phyloP scores from a whole-genome alignment of 2,329 filamentous ascomycete species.

The Aureobasidium sp. region DNA sequence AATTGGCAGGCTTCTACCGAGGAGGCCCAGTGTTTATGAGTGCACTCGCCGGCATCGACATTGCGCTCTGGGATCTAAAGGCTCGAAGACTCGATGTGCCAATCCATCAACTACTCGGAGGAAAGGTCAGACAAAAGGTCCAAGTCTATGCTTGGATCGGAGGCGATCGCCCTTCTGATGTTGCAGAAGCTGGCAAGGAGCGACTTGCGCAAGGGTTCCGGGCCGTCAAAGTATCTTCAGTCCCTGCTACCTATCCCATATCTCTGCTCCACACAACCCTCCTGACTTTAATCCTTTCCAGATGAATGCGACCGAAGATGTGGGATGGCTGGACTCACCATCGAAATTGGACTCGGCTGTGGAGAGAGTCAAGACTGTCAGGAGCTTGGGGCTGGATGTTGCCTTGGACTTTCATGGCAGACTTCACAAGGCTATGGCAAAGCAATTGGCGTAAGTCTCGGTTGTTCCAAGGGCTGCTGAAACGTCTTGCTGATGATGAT shows the following conservation, averaged over 20 bases:
- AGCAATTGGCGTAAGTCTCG: slow-evolving; percentile 55
- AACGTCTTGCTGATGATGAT: not conserved
- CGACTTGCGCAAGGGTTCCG: slow-evolving; percentile 56
- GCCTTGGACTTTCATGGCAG: slow-evolving; percentile 72
- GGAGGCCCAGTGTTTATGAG: slow-evolving; percentile 74
- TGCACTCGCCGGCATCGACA: slow-evolving; percentile 67
- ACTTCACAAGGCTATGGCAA: slow-evolving; percentile 70
- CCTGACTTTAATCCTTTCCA: not conserved
- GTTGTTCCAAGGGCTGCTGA: not conserved
- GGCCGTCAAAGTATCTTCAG: slow-evolving; percentile 48
- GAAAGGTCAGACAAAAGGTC: slow-evolving; percentile 61
- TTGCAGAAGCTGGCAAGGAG: slow-evolving; percentile 43
- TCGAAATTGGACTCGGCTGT: slow-evolving; percentile 54
- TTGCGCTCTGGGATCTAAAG: slow-evolving; percentile 74
- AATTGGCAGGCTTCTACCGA: slow-evolving; percentile 56
- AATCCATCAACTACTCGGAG: slow-evolving; percentile 65
- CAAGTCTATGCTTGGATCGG: slow-evolving; percentile 73
- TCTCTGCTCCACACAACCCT: not conserved
- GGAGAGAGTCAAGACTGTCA: slow-evolving; percentile 60
- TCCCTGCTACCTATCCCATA: not conserved
- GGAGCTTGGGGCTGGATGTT: slow-evolving; percentile 60
- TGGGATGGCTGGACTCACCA: slow-evolving; percentile 69
- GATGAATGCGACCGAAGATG: slow-evolving; percentile 71
- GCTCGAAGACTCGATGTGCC: slow-evolving; percentile 57
- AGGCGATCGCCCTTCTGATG: slow-evolving; percentile 60